Percentiles rank a stretch among this genome's conserved stretches.
phyloP scores from a whole-genome alignment of 2,329 filamentous ascomycete genomes.

The Colletotrichum theobromicola region DNA sequence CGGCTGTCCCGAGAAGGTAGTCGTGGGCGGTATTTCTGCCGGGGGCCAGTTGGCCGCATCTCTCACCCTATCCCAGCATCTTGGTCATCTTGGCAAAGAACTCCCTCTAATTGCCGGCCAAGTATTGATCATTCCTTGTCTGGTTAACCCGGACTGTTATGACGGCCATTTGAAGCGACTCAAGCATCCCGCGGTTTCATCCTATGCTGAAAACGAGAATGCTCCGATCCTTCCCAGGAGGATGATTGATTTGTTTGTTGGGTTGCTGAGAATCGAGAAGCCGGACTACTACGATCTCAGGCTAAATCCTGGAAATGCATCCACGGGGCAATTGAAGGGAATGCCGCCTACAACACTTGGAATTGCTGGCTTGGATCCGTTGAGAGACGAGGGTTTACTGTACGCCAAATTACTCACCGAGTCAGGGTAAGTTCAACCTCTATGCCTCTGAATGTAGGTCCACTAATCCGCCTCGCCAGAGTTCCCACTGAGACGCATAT shows the following conservation, averaged over 20 bases:
- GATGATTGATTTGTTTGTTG: constrained; percentile 35
- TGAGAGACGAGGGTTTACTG: constrained; percentile 54
- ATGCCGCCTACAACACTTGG: constrained; percentile 50
- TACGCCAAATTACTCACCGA: constrained; percentile 48
- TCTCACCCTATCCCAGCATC: constrained; percentile 43
- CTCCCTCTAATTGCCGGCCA: constrained; percentile 50
- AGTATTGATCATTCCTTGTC: constrained; percentile 53
- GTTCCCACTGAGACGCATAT: constrained; percentile 53
- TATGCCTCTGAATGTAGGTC: background rate
- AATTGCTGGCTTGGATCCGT: constrained; percentile 49
- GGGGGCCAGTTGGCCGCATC: constrained; percentile 48
- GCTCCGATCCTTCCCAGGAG: constrained; percentile 54
- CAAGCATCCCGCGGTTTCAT: constrained; percentile 44
- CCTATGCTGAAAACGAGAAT: constrained; percentile 47
- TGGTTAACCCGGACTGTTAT: constrained; percentile 37
- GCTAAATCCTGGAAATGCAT: constrained; percentile 42
- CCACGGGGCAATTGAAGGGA: constrained; percentile 37
- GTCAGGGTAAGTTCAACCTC: constrained; percentile 40
- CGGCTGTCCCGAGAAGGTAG: constrained; percentile 41
- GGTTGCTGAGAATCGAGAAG: constrained; percentile 30
- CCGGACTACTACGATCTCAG: constrained; percentile 34
- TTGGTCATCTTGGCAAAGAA: constrained; percentile 21
- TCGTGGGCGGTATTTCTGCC: constrained; percentile 55
- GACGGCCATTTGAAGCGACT: constrained; percentile 38
- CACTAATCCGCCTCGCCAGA: constrained; percentile 26